A percentile compares a stretch with the other conserved stretches of the same genome.
phyloP scores from a whole-genome alignment of 1,284 basidiomycete genomes.

The Leccinum fuscescens region DNA sequence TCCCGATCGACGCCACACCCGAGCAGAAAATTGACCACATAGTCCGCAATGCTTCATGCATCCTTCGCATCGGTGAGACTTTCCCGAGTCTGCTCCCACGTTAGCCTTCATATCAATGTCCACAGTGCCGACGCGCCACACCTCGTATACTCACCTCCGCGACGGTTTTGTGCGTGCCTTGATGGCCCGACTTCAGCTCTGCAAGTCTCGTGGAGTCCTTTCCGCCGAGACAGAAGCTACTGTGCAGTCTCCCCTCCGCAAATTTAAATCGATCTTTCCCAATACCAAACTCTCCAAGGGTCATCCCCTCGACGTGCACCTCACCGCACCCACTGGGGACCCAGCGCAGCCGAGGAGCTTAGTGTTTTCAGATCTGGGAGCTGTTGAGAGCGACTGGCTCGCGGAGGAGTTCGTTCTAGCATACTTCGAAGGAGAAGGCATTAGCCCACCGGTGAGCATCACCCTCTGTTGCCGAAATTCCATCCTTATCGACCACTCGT shows the following conservation, averaged over 20 bases:
- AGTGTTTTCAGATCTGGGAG: conserved; percentile 70
- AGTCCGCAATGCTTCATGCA: conserved; percentile 64
- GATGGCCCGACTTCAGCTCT: conserved; percentile 59
- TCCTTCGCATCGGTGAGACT: conserved; percentile 68
- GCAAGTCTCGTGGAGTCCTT: conserved; percentile 50
- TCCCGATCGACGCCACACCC: conserved; percentile 47
- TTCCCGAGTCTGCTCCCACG: neutral
- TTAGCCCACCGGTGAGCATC: conserved; percentile 66
- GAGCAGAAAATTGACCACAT: conserved; percentile 73
- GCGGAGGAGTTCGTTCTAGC: conserved; percentile 68
- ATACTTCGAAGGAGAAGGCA: conserved; percentile 68
- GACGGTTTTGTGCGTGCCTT: conserved; percentile 84
- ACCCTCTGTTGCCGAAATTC: neutral
- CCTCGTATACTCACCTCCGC: conserved; percentile 79
- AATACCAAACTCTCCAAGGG: conserved; percentile 64
- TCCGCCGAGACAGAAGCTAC: conserved; percentile 56
- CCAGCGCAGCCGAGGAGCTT: conserved; percentile 50
- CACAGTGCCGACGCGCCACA: conserved; percentile 77
- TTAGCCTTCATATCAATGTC: conserved; percentile 1
- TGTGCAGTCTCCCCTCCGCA: conserved; percentile 62
- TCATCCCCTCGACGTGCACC: conserved; percentile 63
- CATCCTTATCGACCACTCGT: neutral
- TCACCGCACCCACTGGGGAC: conserved; percentile 50
- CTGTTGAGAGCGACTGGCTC: conserved; percentile 71
- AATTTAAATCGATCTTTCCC: conserved; percentile 75